Base-by-base conservation (phyloP, 2,329 filamentous ascomycete species). In the Thermothelomyces thermophilus region DNA sequence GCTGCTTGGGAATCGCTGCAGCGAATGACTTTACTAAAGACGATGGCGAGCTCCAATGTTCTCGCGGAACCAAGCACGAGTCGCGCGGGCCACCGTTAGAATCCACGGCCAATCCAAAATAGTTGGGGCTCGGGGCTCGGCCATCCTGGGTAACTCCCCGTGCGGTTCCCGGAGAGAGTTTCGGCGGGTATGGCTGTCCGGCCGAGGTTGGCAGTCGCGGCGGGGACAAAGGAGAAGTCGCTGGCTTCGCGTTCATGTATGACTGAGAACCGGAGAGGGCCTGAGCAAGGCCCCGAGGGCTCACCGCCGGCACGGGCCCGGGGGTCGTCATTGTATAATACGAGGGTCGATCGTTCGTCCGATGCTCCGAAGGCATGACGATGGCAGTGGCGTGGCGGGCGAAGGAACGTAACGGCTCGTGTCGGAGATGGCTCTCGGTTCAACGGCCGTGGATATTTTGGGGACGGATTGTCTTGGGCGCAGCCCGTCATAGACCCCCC, bases 61-160 rank as follows among this genome's bases (percentile, higher is more conserved):
- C 80, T 50, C 80, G 80, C 1, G 82, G 75, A 54, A 86, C 73
- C 30, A 74, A 73, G 4, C 75, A 78, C 2, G 83, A 84, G 46
- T 84, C 82, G 54, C 82, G 76, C 20, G 77, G 73, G 54, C 87
- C 82, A 48, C 69, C 73, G 40, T 70, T 67, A 17, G 79, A 59
- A 51, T 89, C 83, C 55, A 87, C 70, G 26, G 82, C 73, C 52
- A 94, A 79, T 49, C 86, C 87, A 65, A 95, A 95, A 68, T 95
- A 95, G 65, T 90, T 94, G 11, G 89, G 87, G 64, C 87, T 91
- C 9, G 82, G 70, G 1, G 76, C 69, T 54, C 74, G 71, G 14
- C 62, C 63, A 35, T 73, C 70, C 19, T 62, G 58, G 2, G 61
- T 50, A 5, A 62, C 41, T 28, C 60, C 49, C 35, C 66, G 62